phyloP scores from a whole-genome alignment of 331 rosid species.

The Pyrus hybrid region DNA sequence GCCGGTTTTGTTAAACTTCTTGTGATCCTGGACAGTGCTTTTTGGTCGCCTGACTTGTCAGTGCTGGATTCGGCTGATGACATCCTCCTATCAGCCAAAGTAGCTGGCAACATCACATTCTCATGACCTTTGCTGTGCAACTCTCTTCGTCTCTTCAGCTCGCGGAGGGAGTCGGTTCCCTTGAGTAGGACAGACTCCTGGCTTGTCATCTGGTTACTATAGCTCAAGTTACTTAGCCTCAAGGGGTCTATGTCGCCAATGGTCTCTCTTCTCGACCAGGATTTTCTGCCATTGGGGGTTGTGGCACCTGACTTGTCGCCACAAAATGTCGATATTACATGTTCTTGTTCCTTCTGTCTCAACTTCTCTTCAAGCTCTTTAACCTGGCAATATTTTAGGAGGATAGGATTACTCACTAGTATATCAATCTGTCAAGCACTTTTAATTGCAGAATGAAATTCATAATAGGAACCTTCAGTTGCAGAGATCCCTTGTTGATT shows the following conservation, averaged over 20 bases:
- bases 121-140: constrained; percentile 47
- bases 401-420: not conserved
- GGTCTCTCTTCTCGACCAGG: constrained; percentile 22
- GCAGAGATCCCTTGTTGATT: constrained; percentile 21
- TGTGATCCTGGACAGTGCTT: constrained; percentile 17
- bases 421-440: not conserved
- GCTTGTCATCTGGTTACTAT: constrained; percentile 22
- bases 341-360: constrained; percentile 38
- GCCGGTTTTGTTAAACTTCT: constrained; percentile 31
- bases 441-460: not conserved
- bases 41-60: constrained; percentile 51
- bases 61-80: constrained; percentile 9
- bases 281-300: constrained; percentile 29
- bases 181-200: constrained; percentile 35
- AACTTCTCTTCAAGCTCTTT: constrained; percentile 57
- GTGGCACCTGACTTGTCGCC: constrained; percentile 32
- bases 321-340: constrained; percentile 7
- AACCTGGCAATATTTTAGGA: constrained; percentile 29
- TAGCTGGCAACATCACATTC: constrained; percentile 17
- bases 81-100: constrained; percentile 16
- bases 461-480: constrained; percentile 37
- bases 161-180: constrained; percentile 40
- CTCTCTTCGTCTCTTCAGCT: constrained; percentile 40
- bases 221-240: constrained; percentile 35
- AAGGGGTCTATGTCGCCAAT: constrained; percentile 32